These are phyloP conservation scores for Podospora pseudopauciseta DNA, from an alignment of 495 filamentous ascomycete genomes.

Conservation along the genomic window DNA sequence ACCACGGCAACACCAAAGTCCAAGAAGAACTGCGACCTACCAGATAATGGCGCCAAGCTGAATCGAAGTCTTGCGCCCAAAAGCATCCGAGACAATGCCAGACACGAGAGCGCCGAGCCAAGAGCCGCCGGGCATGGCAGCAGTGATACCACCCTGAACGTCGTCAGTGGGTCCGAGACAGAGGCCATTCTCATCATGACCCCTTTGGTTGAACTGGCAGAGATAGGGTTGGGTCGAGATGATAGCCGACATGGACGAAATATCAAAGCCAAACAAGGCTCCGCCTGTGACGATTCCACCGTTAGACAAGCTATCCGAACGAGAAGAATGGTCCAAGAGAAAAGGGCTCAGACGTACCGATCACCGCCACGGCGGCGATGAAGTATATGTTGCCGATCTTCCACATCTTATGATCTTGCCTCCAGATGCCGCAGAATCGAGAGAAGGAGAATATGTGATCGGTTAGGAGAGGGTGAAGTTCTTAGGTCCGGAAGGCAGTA, in stretches of 20 bases:
- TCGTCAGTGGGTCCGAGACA: slow-evolving; percentile 49
- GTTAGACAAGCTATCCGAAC: not conserved
- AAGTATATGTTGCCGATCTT: slow-evolving; percentile 67
- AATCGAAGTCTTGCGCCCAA: slow-evolving; percentile 66
- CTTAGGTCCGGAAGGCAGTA: not conserved
- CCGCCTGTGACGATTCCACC: slow-evolving; percentile 50
- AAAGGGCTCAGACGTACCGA: slow-evolving; percentile 36
- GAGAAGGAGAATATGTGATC: not conserved
- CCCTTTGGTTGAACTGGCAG: slow-evolving; percentile 59
- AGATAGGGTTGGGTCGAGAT: slow-evolving; percentile 59
- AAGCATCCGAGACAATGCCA: slow-evolving; percentile 61
- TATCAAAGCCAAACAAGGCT: slow-evolving; percentile 71
- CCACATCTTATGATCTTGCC: slow-evolving; percentile 34
- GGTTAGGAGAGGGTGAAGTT: not conserved
- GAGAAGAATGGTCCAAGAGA: not conserved
- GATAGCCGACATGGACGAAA: slow-evolving; percentile 69
- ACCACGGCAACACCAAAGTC: not conserved
- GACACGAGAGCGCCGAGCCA: slow-evolving; percentile 69
- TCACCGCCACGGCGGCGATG: slow-evolving; percentile 70
- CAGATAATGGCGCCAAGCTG: slow-evolving; percentile 61
- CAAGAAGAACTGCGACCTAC: slow-evolving; percentile 36
- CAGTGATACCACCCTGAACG: slow-evolving; percentile 59
- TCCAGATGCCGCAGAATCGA: not conserved
- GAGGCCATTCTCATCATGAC: slow-evolving; percentile 32
- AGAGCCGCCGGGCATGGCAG: slow-evolving; percentile 71